Conservation (phyloP, 1,284 basidiomycete species). For the Leccinum pallidistipes region DNA sequence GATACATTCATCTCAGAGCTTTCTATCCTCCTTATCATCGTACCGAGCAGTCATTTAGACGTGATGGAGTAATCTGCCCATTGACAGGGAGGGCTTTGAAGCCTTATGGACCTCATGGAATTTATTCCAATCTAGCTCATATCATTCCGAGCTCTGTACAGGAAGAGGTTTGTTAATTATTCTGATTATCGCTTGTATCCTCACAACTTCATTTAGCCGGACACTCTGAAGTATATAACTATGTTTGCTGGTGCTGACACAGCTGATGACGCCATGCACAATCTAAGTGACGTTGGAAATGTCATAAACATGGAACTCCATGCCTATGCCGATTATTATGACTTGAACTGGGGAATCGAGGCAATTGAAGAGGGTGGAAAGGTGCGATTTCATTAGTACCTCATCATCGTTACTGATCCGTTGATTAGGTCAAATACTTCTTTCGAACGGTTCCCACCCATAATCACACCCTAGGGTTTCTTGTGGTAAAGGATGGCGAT, state of each 20-base stretch:
- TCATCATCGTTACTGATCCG: neutral
- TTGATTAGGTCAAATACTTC: neutral
- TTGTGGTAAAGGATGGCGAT: neutral
- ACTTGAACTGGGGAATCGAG: neutral
- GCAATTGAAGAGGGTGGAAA: neutral
- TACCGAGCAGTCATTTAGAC: neutral
- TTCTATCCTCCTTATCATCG: neutral
- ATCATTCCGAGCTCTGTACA: neutral
- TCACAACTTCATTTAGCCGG: neutral
- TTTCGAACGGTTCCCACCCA: neutral
- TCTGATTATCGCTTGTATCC: neutral
- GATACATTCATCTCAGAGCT: neutral
- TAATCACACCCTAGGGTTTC: too few relatives aligned
- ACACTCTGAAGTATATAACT: neutral
- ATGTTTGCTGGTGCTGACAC: neutral
- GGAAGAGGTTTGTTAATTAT: neutral
- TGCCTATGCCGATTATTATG: neutral
- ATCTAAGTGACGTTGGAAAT: neutral
- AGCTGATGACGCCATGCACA: neutral
- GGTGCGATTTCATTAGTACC: neutral
- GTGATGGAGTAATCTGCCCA: neutral
- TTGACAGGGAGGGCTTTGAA: neutral
- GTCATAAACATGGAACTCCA: neutral
- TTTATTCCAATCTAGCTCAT: neutral
- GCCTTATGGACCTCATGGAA: too few relatives aligned